Base-by-base conservation (phyloP, 352 stramenopile genomes). In the Phytophthora pini region DNA sequence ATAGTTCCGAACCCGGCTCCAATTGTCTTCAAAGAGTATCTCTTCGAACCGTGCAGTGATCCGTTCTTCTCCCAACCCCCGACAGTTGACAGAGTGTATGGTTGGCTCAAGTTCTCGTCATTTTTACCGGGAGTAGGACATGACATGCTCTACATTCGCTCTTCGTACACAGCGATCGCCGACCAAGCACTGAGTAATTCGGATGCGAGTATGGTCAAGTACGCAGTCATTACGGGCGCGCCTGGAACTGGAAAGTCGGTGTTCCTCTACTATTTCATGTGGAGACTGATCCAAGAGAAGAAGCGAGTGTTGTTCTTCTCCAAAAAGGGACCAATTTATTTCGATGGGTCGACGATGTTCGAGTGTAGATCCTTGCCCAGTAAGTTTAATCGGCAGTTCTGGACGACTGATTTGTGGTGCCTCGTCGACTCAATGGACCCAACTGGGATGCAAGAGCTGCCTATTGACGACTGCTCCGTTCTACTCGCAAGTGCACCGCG, bases 321-420 rank as follows among this genome's bases (percentile, higher is more conserved):
- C 9, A 26, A 26, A 32, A 12, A 65, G 3, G 11, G 15, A 17
- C 11, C 45, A 0, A 56, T 76, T 10, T 79, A 79, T 63, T 76
- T 70, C 57, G 59, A 79, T 72, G 71, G 70, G 6, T 13, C 8
- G 20, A 72, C 44, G 26, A 64, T 68, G 20, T 59, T 29, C 11
- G 24, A 61, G 4, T 71, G 34, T 29, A 12, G 38, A 22, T 12
- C 10, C 39, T 46, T 59, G 32, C 67, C 61, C 39, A 45, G 34
- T 12, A 3, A 12, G 11, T 39, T 39, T 12, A 39, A 39, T 12
- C 32, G 11, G 11, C 32, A 39, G 11, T 75, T 75, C 24, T 72
- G 56, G 67, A 53, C 60, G 38, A 36, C 55, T 29, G 61, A 65
- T 56, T 36, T 75, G 54, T 78, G 70, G 70, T 78, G 70, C 27